Base-by-base conservation (phyloP, 1,284 basidiomycete species). In the Sporisorium sorghi region DNA sequence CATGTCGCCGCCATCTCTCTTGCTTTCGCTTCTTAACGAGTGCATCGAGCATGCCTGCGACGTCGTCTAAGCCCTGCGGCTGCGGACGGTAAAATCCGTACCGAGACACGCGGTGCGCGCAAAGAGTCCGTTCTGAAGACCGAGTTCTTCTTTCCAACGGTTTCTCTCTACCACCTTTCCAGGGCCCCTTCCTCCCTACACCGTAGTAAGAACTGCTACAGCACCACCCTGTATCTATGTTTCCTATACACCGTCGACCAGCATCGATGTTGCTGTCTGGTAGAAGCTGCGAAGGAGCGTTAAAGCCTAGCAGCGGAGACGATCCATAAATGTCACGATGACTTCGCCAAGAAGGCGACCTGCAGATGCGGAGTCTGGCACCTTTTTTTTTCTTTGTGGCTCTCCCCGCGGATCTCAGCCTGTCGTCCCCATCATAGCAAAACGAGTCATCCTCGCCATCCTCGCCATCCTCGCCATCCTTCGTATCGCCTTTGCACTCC, bases 71-170 rank as follows among this genome's bases (percentile, higher is more conserved):
- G 37, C 50, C 9, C 24, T 26, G 7, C 17, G 11, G 11, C 21
- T 49, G 23, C 23, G 15, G 10, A 30, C 26, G 26, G 46, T n/a
- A 30, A 42, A 42, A 49, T 49, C 23, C 21, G 17, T 4, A 24
- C n/a, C 6, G 19, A 33, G 28, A 49, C 44, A 57, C 44, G 47
- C 32, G 37, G 37, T 19, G 37, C 24, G 44, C 21, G 35, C 15
- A 23, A 49, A 42, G n/a, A 10, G 46, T 19, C 55, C 55, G 47
- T 30, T 49, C 48, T 58, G 46, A 58, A 58, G 55, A 32, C 55
- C 55, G 55, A 56, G 43, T 23, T 19, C 14, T 26, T 19, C 37
- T 3, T 40, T 40, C 14, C 37, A 40, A 40, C 35, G 35, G 14
- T 37, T 6, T 14, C 12, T 42, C 3, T 23, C 19, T n/a, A n/a